Evolutionary conservation across 75 land plant species (phyloP), one percentile per base, ranked within the genome.

Genomic region (Adiantum capillusveneris): DNA sequence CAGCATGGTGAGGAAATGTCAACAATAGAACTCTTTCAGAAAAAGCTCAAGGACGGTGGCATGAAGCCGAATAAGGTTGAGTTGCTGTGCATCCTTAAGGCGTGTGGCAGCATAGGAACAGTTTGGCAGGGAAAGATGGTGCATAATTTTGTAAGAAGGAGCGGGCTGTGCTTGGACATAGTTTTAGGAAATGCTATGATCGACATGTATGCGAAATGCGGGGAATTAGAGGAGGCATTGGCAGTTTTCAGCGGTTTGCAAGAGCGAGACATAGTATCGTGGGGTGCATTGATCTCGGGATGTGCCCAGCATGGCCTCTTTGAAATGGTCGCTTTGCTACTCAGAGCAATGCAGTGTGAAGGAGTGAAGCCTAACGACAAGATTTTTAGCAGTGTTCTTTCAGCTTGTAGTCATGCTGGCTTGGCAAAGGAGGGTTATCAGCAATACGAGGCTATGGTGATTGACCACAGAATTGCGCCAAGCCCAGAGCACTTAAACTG

Each of bases 1-100:
- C 80, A 74, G 43, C 74, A 82, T 57, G 69, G 72, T 5, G 25
- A 48, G 14, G 61, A 63, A 2, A 67, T 54, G 0, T 56, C 9
- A 44, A 84, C 75, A 19, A 31, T 69, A 3, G 3, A 31, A 36
- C 31, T 80, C 1, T 84, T 84, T 58, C 52, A 58, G 43, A 19
- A 59, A 25, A 80, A 77, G 83, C 56, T 46, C 14, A 3, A 46
- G 14, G 50, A 18, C 14, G 50, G 50, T 46, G 50, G 5, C 5
- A 41, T 9, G 43, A 17, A 46, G 3, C 50, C 50, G 3, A 14
- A 46, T 14, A 46, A 46, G 14, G 50, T 46, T 17, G 12, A 14
- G 18, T 46, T 46, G 22, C 22, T 46, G 22, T 46, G 50, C 14
- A 14, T 46, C 14, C 50, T 46, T 2, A 46, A 46, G 14, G 50